Evolutionary conservation across 1,139 yeast genomes (phyloP).

Genomic region (Waltiozyma sp.): DNA sequence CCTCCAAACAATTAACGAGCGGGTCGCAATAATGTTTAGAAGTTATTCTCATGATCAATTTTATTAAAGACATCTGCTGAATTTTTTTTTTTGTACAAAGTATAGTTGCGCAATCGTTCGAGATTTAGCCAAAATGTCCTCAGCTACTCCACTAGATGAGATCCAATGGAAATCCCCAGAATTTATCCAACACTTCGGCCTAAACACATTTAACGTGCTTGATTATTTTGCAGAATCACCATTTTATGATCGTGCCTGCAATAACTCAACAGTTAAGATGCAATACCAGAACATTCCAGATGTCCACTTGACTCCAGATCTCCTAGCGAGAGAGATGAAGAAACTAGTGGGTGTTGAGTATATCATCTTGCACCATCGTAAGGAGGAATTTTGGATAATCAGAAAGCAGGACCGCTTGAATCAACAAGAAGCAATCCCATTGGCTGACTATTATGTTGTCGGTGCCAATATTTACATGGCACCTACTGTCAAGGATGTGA

Average conservation of each 20-base stretch:
- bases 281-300: constrained; percentile 79
- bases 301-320: constrained; percentile 25
- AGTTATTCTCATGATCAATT: no score
- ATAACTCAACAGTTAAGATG: constrained; percentile 91
- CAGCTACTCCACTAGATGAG: constrained; percentile 50
- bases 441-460: constrained; percentile 73
- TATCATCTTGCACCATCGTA: constrained; percentile 60
- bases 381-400: constrained; percentile 88
- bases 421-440: constrained; percentile 38
- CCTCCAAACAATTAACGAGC: no score
- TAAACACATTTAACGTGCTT: constrained; percentile 78
- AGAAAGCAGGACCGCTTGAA: constrained; percentile 64
- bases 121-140: neutral
- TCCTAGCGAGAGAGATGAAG: constrained; percentile 39
- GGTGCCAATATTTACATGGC: constrained; percentile 94
- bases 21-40: no score
- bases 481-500: constrained; percentile 48
- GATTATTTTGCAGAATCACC: constrained; percentile 93
- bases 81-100: no score
- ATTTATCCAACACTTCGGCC: constrained; percentile 84
- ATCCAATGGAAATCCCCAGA: constrained; percentile 97
- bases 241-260: constrained; percentile 86
- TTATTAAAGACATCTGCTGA: no score
- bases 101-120: no score
- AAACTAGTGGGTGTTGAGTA: constrained; percentile 86